Base-by-base conservation (phyloP, 2,329 filamentous ascomycete genomes). In the Huntiella bhutanensis region DNA sequence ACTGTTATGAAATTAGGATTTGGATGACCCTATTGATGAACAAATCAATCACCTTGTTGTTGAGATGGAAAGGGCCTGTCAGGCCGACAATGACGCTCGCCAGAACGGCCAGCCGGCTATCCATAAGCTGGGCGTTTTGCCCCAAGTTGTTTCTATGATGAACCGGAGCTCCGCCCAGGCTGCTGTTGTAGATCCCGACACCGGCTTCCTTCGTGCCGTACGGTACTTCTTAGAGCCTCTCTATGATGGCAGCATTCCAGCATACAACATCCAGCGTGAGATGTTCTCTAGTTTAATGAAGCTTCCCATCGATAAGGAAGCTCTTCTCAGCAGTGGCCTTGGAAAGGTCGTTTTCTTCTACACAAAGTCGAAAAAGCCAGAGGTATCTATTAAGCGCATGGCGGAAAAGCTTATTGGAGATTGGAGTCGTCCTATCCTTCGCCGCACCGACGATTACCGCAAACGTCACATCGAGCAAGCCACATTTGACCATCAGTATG, bases 261-360 rank as follows among this genome's bases (percentile, higher is more conserved):
- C 91, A 28, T 98, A 95, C 65, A 91, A 91, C 59, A 96, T 98
- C 54, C 91, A 98, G 65, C 84, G 87, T 51, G 87, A 96, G 59
- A 75, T 98, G 38, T 91, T 98, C 60, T 74, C 75, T 19, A 81
- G 84, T 17, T 69, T 98, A 34, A 73, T 72, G 13, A 79, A 77
- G 55, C 71, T 96, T 4, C 86, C 85, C 4, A 85, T 96, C 53
- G 82, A 86, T 58, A 95, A 95, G 59, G 91, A 96, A 55, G 74
- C 81, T 1, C 71, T 98, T 11, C 71, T 92, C 16, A 87, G 86
- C 53, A 93, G 84, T 55, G 87, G 88, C 15, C 91, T 98, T 53
- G 91, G 91, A 58, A 95, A 95, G 61, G 85, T 98, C 41, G 81
- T 95, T 45, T 75, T 93, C 52, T 98, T 95, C 66, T 98, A 98